Base-by-base conservation (phyloP, 345 rosid species). In the Crucihimalaya himalaica region DNA sequence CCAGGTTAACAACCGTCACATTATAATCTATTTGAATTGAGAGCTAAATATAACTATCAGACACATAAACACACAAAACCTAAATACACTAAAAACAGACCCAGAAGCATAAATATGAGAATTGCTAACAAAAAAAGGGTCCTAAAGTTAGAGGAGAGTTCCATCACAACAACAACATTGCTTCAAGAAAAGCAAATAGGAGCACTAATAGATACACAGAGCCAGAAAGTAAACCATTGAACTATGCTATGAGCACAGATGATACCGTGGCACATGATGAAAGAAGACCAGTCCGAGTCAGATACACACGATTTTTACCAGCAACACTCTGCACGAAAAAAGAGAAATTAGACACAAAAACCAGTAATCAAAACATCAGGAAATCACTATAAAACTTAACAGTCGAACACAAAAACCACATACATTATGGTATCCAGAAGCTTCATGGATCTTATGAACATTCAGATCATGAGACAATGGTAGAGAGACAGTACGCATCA, bases 231-330 rank as follows among this genome's bases (percentile, higher is more conserved):
- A 66, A 63, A 66, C 63, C 60, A 66, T 56, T 46, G 28, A 56
- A 65, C 51, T 5, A 70, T 66, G 67, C 43, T 32, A 50, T 72
- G 77, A 71, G 63, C 63, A 71, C 58, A 72, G 62, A 72, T 57
- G 70, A 77, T 89, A 90, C 97, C 90, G 78, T 66, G 79, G 79
- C 58, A 74, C 67, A 84, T 6, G 89, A 84, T n/a, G 97, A 84
- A 68, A 85, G 86, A 66, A 85, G 86, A 65, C 77, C 72, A 75
- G 64, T 55, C 57, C 79, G 68, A 73, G 74, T 73, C 11, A 83
- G 57, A 74, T 72, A 61, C 59, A 81, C 40, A 65, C 85, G 88
- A 59, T 65, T 76, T 80, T 65, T 87, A 73, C 79, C 80, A 58
- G 55, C 47, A 11, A 51, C 67, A 60, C 75, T 69, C 97, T 93